These are phyloP conservation scores for Corylus heterophylla DNA, from an alignment of 306 rosid genomes.

Conservation along the genomic window DNA sequence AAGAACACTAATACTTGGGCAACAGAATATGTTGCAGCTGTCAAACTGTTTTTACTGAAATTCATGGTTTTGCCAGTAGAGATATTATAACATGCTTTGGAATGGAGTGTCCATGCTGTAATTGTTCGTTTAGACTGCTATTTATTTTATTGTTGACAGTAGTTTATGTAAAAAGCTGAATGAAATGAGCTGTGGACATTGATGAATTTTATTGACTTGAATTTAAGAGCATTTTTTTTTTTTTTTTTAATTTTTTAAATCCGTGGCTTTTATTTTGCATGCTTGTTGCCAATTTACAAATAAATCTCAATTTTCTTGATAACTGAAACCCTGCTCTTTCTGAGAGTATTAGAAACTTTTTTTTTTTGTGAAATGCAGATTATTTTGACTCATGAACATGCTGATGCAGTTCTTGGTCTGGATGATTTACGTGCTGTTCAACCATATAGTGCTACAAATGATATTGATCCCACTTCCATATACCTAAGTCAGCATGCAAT, in stretches of 20 bases:
- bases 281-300: slow-evolving; percentile 13
- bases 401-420: slow-evolving; percentile 98
- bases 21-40: not conserved
- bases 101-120: not conserved
- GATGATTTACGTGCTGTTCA: slow-evolving; percentile 94
- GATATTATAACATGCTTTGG: not conserved
- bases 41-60: not conserved
- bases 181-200: slow-evolving; percentile 12
- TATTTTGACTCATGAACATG: slow-evolving; percentile 97
- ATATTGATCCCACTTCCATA: slow-evolving; percentile 82
- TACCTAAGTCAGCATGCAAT: slow-evolving; percentile 76
- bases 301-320: not conserved
- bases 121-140: not conserved
- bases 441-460: slow-evolving; percentile 79
- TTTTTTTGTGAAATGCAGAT: slow-evolving; percentile 58
- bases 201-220: slow-evolving; percentile 10
- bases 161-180: not conserved
- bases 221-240: slow-evolving; percentile 2
- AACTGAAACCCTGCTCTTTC: slow-evolving; percentile 11
- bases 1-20: not conserved
- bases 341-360: slow-evolving; percentile 6
- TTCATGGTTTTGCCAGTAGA: not conserved
- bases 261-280: slow-evolving; percentile 14
- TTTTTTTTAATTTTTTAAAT: no score
- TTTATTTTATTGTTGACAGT: slow-evolving; percentile 12